phyloP scores from a whole-genome alignment of 176 grass and related monocot genomes.

The Eragrostis curvula region DNA sequence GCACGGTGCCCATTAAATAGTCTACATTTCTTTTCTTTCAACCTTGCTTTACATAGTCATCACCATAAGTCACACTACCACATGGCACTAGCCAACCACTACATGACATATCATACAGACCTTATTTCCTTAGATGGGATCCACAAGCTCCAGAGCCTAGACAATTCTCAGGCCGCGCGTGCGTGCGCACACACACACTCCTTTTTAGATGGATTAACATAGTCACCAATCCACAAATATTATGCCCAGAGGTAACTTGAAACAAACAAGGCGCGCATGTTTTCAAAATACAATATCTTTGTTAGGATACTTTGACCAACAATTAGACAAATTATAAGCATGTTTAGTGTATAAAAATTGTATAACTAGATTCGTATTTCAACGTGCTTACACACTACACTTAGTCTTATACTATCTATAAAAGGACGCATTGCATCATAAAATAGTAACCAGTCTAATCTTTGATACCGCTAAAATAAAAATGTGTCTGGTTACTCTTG shows the following conservation, averaged over 20 bases:
- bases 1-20: not conserved
- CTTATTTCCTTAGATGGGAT: not conserved
- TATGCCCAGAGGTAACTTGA: not conserved
- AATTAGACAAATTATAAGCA: not conserved
- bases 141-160: not conserved
- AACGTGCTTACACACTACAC: not conserved
- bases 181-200: no score
- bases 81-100: not conserved
- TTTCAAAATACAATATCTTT: no score
- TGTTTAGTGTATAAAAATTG: not conserved
- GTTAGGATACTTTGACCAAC: not conserved
- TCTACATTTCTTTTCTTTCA: not conserved
- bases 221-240: not conserved
- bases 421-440: not conserved
- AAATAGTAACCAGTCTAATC: no score
- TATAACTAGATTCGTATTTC: not conserved
- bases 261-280: not conserved
- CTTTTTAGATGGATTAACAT: not conserved
- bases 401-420: not conserved
- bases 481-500: not conserved
- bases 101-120: not conserved
- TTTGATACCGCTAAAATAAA: not conserved
- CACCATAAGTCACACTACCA: not conserved
- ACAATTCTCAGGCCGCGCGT: slow-evolving; percentile 3
- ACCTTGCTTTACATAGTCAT: not conserved